Evolutionary conservation across 192 early-diverging fungal genomes (phyloP).

Genomic region (Anaeromyces robustus): DNA sequence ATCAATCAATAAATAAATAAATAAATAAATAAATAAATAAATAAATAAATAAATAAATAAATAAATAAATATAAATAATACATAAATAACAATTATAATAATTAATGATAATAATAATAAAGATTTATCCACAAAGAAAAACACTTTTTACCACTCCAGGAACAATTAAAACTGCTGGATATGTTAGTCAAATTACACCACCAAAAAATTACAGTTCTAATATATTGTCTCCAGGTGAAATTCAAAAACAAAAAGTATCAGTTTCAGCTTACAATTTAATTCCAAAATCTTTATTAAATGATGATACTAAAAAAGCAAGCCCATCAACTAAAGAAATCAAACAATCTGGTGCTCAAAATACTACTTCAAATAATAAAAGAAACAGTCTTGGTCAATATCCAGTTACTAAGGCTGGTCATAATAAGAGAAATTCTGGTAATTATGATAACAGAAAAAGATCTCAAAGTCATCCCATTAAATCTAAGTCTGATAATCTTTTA

Average conservation of each 20-base stretch:
- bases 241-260: neutral
- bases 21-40: too few relatives aligned
- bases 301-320: neutral
- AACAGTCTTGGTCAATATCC: neutral
- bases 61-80: too few relatives aligned
- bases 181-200: neutral
- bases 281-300: neutral
- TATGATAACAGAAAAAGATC: neutral
- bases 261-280: neutral
- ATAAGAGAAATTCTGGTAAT: neutral
- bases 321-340: neutral
- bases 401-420: neutral
- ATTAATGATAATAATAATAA: neutral
- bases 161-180: neutral
- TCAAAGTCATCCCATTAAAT: neutral
- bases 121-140: neutral
- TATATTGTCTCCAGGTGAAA: neutral
- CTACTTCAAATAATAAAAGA: neutral
- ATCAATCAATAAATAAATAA: too few relatives aligned
- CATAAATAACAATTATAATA: too few relatives aligned
- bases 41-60: too few relatives aligned
- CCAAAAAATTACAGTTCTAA: neutral
- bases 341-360: neutral
- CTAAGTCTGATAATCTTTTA: neutral
- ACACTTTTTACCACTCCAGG: neutral